Evolutionary conservation across 805 yeast genomes (phyloP).

Genomic region (Metahyphopichia silvanorum): DNA sequence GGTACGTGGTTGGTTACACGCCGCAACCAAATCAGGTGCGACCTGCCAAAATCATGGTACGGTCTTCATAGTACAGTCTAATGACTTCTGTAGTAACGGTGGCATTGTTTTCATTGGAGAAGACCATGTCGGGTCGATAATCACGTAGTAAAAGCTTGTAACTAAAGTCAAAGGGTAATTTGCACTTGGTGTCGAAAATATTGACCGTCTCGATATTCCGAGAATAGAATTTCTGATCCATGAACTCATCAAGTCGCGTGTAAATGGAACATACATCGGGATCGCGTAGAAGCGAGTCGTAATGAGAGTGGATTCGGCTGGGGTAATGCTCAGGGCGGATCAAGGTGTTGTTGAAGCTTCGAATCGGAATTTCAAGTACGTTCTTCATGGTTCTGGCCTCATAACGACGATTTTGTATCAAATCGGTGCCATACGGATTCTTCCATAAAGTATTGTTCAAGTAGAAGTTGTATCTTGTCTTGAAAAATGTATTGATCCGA

Average conservation of each 20-base stretch:
- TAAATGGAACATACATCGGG: conserved; percentile 8
- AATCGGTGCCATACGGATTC: conserved; percentile 7
- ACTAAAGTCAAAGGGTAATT: conserved; percentile 22
- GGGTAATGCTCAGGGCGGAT: conserved; percentile 11
- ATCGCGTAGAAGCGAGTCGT: conserved; percentile 1
- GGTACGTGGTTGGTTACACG: no score
- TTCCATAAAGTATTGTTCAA: conserved; percentile 14
- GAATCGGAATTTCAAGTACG: conserved; percentile 6
- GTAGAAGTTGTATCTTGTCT: conserved; percentile 15
- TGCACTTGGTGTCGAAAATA: conserved; percentile 14
- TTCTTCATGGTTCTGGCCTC: conserved; percentile 11
- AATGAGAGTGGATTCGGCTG: conserved; percentile 2
- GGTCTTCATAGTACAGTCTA: conserved; percentile 15
- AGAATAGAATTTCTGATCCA: conserved; percentile 17
- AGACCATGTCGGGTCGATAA: conserved; percentile 17
- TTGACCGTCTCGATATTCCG: conserved; percentile 24
- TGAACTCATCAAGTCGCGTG: conserved; percentile 18
- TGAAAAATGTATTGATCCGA: conserved; percentile 20
- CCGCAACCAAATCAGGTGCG: no score
- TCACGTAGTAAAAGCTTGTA: conserved; percentile 21
- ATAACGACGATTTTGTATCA: conserved; percentile 9
- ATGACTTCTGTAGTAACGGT: conserved; percentile 10
- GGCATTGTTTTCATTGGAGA: conserved; percentile 3
- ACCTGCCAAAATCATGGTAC: no score
- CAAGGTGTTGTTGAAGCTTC: conserved; percentile 3